phyloP scores from a whole-genome alignment of 306 rosid genomes.

The Cicer bijugum region DNA sequence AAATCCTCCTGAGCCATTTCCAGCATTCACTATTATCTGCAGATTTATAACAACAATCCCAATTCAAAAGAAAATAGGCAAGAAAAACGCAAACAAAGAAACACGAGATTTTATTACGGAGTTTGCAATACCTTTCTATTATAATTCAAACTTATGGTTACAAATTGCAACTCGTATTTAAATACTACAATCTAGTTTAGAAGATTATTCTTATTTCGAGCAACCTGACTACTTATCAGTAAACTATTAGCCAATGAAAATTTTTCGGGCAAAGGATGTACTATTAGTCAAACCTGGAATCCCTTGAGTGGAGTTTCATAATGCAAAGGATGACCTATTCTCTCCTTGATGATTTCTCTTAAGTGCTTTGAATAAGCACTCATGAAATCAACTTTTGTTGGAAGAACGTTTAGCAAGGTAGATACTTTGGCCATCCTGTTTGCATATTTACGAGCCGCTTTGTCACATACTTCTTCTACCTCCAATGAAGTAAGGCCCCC shows the following conservation, averaged over 20 bases:
- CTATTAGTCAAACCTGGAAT: slow-evolving; percentile 65
- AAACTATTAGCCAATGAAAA: no score
- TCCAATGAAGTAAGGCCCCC: slow-evolving; percentile 78
- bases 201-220: no score
- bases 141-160: no score
- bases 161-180: no score
- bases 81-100: no score
- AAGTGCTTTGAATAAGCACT: slow-evolving; percentile 70
- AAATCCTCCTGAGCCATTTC: slow-evolving; percentile 95
- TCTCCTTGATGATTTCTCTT: slow-evolving; percentile 71
- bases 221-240: no score
- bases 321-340: slow-evolving; percentile 77
- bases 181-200: no score
- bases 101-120: no score
- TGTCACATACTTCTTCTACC: slow-evolving; percentile 78
- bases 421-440: slow-evolving; percentile 73
- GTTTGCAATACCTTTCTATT: no score
- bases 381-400: slow-evolving; percentile 80
- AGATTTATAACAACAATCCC: no score
- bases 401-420: slow-evolving; percentile 52
- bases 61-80: no score
- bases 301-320: slow-evolving; percentile 84
- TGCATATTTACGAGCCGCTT: slow-evolving; percentile 78
- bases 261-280: no score
- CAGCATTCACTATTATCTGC: slow-evolving; percentile 92